Evolutionary conservation across 129 eudicot species (phyloP), one percentile per base, ranked within the genome.

Genomic region (Dittrichia graveolens): DNA sequence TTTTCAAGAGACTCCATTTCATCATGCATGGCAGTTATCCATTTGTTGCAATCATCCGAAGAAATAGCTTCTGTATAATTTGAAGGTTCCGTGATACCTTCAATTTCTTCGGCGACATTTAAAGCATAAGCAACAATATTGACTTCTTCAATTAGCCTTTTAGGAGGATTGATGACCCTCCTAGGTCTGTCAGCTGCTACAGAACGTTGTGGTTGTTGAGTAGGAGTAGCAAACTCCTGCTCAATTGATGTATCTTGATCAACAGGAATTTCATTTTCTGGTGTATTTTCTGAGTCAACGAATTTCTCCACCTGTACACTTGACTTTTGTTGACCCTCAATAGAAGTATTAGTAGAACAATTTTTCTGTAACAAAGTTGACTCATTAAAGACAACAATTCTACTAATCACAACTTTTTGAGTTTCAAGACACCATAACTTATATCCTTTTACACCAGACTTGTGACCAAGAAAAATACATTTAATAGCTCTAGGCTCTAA

Each of bases 381-480:
- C 8, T 68, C 61, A 68, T 68, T 15, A 68, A 68, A 68, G 3
- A 34, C 13, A 38, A 31, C 61, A 35, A 48, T 38, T 67, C 46
- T 67, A 48, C 34, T 48, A 52, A 67, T 49, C 12, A 67, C n/a
- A 67, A 0, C 12, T 35, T 49, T 67, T 49, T 49, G 0, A 49
- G 73, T 50, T 70, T 53, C 41, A 3, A 47, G 50, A 42, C 64
- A 69, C 75, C 71, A 77, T 2, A 77, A 48, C 6, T 59, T 49
- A 31, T 71, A 71, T 3, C 77, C 77, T 69, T 78, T 78, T 2
- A 71, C 59, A 37, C 78, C 74, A 53, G 8, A 24, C 4, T 43
- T 59, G 38, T 78, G 64, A 4, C 83, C 83, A 3, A 78, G 18
- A 54, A 78, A 78, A 3, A 78, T 31, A 13, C 72, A 48, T 4